Evolutionary conservation across 1,284 basidiomycete genomes (phyloP).

Genomic region (Somion occarium): DNA sequence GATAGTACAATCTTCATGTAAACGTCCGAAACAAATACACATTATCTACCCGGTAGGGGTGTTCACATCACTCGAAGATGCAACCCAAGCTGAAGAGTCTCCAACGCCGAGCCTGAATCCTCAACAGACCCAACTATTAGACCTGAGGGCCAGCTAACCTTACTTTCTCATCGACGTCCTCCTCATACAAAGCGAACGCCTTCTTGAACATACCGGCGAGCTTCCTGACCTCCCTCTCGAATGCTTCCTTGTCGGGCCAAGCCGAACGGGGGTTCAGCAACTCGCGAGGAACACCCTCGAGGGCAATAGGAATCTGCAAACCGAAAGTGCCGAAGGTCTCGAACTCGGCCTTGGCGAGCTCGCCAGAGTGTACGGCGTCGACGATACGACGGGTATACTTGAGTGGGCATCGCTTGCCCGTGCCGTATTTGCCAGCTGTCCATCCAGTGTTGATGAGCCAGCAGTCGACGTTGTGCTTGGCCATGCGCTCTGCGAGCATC

Average conservation of each 20-base stretch:
- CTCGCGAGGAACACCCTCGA: slow-evolving; percentile 85
- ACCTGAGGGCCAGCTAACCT: slow-evolving; percentile 77
- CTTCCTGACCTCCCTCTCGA: slow-evolving; percentile 81
- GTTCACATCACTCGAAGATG: too few relatives aligned
- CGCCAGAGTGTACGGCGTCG: slow-evolving; percentile 94
- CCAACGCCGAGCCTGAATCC: too few relatives aligned
- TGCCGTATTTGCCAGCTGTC: slow-evolving; percentile 93
- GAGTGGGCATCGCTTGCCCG: slow-evolving; percentile 90
- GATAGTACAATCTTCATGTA: too few relatives aligned
- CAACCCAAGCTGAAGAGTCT: too few relatives aligned
- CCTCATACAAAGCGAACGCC: slow-evolving; percentile 87
- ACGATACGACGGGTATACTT: slow-evolving; percentile 95
- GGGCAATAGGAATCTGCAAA: slow-evolving; percentile 74
- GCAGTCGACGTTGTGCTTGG: slow-evolving; percentile 87
- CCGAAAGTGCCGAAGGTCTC: slow-evolving; percentile 82
- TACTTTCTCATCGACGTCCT: slow-evolving; percentile 76
- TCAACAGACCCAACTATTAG: too few relatives aligned
- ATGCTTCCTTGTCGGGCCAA: slow-evolving; percentile 85
- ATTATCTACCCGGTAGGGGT: too few relatives aligned
- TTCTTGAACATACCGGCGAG: slow-evolving; percentile 90
- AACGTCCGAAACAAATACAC: too few relatives aligned
- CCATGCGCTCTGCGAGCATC: slow-evolving; percentile 97
- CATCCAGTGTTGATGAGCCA: slow-evolving; percentile 99
- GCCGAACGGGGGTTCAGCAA: slow-evolving; percentile 83
- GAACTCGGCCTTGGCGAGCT: slow-evolving; percentile 83